Evolutionary conservation across 2,329 filamentous ascomycete genomes (phyloP).

Genomic region (Triangularia verruculosa): DNA sequence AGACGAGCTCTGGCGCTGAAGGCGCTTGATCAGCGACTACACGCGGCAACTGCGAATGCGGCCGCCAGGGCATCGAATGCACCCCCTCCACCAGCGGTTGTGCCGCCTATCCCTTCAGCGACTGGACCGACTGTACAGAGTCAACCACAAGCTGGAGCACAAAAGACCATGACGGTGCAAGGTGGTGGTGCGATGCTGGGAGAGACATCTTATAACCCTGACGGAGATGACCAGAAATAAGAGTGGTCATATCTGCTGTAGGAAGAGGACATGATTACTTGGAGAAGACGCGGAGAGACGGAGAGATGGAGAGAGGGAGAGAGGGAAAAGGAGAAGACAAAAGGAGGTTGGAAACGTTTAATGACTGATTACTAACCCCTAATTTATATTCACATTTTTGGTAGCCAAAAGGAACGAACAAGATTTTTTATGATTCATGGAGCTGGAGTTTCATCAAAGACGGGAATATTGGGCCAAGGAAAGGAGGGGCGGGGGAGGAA

Average conservation of each 20-base stretch:
- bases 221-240: slow-evolving; percentile 34
- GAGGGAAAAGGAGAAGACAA: not conserved
- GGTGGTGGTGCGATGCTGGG: slow-evolving; percentile 55
- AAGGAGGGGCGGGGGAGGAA: not conserved
- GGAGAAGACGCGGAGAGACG: not conserved
- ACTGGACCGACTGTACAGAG: slow-evolving; percentile 56
- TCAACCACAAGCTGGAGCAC: slow-evolving; percentile 54
- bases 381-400: not conserved
- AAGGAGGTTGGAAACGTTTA: not conserved
- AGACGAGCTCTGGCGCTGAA: slow-evolving; percentile 85
- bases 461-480: not conserved
- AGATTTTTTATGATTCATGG: not conserved
- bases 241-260: not conserved
- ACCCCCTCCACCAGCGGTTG: slow-evolving; percentile 40
- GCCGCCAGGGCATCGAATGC: slow-evolving; percentile 39
- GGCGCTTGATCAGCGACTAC: slow-evolving; percentile 85
- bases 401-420: not conserved
- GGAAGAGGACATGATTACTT: not conserved
- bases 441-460: not conserved
- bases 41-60: slow-evolving; percentile 68
- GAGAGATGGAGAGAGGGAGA: not conserved
- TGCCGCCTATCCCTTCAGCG: slow-evolving; percentile 37
- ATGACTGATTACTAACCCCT: not conserved
- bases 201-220: slow-evolving; percentile 68
- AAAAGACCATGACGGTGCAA: slow-evolving; percentile 57